Evolutionary conservation across 2,329 filamentous ascomycete genomes (phyloP).

Genomic region (Alternaria novae-zelandiae): DNA sequence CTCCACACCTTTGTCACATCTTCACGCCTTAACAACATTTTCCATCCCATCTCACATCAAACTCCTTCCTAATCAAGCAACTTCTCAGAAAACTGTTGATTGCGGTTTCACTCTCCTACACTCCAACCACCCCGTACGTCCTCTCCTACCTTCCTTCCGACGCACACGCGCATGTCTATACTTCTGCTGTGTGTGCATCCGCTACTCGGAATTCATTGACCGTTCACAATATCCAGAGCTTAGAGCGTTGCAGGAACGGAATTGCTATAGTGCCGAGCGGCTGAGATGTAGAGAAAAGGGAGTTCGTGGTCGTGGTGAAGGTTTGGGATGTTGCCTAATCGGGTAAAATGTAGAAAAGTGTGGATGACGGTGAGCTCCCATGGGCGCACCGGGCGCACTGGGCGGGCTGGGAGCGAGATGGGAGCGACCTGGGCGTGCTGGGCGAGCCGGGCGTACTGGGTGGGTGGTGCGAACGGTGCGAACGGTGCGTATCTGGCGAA

Average conservation of each 20-base stretch:
- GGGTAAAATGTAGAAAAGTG: neutral
- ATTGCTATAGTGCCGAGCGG: neutral
- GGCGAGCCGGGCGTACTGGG: too few relatives aligned
- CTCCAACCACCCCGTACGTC: neutral
- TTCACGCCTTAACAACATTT: neutral
- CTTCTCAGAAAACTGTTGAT: neutral
- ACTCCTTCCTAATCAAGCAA: neutral
- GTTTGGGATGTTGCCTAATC: neutral
- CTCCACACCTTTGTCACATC: neutral
- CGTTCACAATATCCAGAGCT: accelerated
- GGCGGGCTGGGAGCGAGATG: neutral
- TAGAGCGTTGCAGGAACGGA: accelerated
- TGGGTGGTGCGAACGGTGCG: neutral
- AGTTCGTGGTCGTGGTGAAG: neutral
- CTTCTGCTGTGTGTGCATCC: neutral
- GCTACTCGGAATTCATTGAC: neutral
- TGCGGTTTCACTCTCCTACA: neutral
- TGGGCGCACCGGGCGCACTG: neutral
- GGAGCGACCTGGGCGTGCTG: neutral
- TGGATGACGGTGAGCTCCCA: neutral
- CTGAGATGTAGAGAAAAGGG: neutral
- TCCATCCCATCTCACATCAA: neutral
- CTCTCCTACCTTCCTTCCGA: neutral
- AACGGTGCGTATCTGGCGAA: neutral
- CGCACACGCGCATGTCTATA: neutral